These are phyloP conservation scores for Phytopythium aichiense DNA, from an alignment of 352 stramenopile genomes.

Conservation along the genomic window DNA sequence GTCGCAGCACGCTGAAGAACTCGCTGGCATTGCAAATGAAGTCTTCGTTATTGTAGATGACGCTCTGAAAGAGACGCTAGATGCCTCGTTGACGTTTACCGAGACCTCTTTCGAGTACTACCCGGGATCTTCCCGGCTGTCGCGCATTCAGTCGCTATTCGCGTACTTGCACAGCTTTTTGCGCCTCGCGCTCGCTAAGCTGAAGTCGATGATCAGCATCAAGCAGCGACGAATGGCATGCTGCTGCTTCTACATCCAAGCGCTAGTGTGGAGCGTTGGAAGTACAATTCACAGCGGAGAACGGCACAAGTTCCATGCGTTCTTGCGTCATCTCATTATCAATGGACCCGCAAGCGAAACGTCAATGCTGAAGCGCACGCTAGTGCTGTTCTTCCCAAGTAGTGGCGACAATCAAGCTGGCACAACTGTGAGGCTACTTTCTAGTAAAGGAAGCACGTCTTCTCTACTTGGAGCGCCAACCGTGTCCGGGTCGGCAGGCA, in stretches of 20 bases:
- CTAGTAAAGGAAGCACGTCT: neutral
- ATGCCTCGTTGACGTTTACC: constrained; percentile 41
- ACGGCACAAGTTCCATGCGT: constrained; percentile 57
- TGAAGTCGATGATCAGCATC: constrained; percentile 44
- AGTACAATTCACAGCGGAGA: constrained; percentile 39
- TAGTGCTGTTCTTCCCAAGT: constrained; percentile 54
- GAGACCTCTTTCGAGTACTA: constrained; percentile 25
- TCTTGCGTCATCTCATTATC: constrained; percentile 56
- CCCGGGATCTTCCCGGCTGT: neutral
- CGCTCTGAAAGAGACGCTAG: constrained; percentile 38
- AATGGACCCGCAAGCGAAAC: constrained; percentile 35
- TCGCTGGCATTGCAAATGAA: constrained; percentile 24
- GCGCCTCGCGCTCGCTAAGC: constrained; percentile 47
- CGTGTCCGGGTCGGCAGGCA: neutral
- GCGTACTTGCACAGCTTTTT: constrained; percentile 52
- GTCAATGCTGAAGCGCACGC: constrained; percentile 49
- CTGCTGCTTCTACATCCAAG: constrained; percentile 66
- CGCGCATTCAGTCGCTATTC: constrained; percentile 23
- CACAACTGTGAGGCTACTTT: neutral
- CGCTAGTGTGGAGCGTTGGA: constrained; percentile 69
- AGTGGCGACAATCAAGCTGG: constrained; percentile 10
- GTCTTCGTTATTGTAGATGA: constrained; percentile 39
- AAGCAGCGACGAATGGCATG: constrained; percentile 59
- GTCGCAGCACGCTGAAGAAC: constrained; percentile 14
- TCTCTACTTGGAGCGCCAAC: neutral